phyloP scores from a whole-genome alignment of 805 yeast species.

The Candida oleophila region DNA sequence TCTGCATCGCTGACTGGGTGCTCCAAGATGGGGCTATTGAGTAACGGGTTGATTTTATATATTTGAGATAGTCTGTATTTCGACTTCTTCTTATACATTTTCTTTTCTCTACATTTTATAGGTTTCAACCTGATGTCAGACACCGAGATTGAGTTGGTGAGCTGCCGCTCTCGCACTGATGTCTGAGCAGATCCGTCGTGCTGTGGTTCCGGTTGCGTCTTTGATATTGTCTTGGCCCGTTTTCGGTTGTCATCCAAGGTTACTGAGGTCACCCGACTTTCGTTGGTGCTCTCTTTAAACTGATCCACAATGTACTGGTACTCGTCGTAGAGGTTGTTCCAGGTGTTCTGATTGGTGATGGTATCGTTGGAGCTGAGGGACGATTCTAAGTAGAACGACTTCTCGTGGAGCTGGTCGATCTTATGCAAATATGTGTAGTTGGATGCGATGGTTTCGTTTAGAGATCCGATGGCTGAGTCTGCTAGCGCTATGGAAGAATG shows the following conservation, averaged over 20 bases:
- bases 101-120: conserved; percentile 31
- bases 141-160: conserved; percentile 26
- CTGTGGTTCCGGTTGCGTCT: too few relatives aligned
- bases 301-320: conserved; percentile 18
- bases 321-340: conserved; percentile 28
- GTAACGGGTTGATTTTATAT: conserved; percentile 37
- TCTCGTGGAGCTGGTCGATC: conserved; percentile 30
- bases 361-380: conserved; percentile 29
- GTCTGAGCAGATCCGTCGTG: too few relatives aligned
- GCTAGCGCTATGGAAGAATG: conserved; percentile 21
- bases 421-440: conserved; percentile 23
- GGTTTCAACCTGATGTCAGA: conserved; percentile 40
- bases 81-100: conserved; percentile 40
- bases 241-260: background rate
- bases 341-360: conserved; percentile 30
- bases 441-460: conserved; percentile 19
- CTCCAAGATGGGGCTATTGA: conserved; percentile 7
- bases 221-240: background rate
- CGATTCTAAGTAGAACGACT: conserved; percentile 33
- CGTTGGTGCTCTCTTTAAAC: background rate
- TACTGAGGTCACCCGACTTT: background rate
- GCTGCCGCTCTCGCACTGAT: conserved; percentile 2
- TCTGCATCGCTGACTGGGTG: conserved; percentile 1
- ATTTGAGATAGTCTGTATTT: conserved; percentile 37
- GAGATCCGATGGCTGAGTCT: conserved; percentile 29